A percentile compares a stretch with the other conserved stretches of the same genome.
Conservation (phyloP, 805 yeast species). For the Brettanomyces sp. region DNA sequence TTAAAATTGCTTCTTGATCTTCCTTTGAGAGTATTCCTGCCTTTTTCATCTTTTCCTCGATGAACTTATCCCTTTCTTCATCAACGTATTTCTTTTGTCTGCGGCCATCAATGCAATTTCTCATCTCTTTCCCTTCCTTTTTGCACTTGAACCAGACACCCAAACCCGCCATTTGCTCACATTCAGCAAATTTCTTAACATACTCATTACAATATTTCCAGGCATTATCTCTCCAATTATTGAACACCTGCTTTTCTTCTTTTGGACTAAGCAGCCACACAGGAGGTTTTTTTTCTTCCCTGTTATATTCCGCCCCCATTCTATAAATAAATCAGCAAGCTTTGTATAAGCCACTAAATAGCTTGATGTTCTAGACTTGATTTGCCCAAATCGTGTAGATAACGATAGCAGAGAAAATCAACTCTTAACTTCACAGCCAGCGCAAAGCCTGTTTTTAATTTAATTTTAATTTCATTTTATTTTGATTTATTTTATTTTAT, state of each 20-base stretch:
- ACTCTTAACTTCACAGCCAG: no score
- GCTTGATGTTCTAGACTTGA: no score
- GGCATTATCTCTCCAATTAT: slow-evolving; percentile 58
- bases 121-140: slow-evolving; percentile 46
- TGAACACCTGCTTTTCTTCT: slow-evolving; percentile 66
- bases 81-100: slow-evolving; percentile 62
- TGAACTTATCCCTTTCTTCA: slow-evolving; percentile 54
- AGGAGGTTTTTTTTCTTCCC: slow-evolving; percentile 35
- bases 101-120: slow-evolving; percentile 50
- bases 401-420: no score
- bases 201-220: slow-evolving; percentile 57
- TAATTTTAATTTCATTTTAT: background rate
- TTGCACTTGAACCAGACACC: slow-evolving; percentile 62
- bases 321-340: no score
- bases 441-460: no score
- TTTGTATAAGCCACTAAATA: no score
- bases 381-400: no score
- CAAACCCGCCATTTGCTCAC: slow-evolving; percentile 55
- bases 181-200: slow-evolving; percentile 60
- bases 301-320: background rate
- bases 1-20: slow-evolving; percentile 3
- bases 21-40: slow-evolving; percentile 14
- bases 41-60: slow-evolving; percentile 42
- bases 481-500: background rate
- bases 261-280: slow-evolving; percentile 69